Percentiles rank a stretch among this genome's conserved stretches.
These are phyloP conservation scores for Pyrenopolyporus hunteri DNA, from an alignment of 495 filamentous ascomycete species.

Conservation along the genomic window DNA sequence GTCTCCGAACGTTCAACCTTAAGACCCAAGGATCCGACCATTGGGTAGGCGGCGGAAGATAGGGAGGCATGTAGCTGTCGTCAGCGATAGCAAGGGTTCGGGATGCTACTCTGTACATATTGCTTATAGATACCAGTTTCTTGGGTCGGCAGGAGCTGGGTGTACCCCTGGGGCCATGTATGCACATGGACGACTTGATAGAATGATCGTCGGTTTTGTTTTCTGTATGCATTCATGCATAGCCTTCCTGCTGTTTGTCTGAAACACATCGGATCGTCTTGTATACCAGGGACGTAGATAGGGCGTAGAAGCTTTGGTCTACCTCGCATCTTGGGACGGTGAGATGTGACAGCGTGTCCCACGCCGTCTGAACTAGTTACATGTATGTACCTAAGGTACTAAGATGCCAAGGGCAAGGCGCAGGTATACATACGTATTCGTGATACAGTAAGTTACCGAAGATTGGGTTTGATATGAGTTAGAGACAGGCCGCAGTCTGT, in stretches of 20 bases:
- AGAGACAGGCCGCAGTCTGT: background rate
- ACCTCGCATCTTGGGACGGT: background rate
- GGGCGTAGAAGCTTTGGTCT: conserved; percentile 10
- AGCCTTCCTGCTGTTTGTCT: conserved; percentile 6
- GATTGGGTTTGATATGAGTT: conserved; percentile 2
- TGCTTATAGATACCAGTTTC: too few relatives aligned
- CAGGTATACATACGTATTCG: background rate
- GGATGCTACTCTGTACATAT: too few relatives aligned
- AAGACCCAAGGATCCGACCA: too few relatives aligned
- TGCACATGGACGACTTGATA: conserved; percentile 1
- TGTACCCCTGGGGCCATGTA: too few relatives aligned
- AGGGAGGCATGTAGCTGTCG: too few relatives aligned
- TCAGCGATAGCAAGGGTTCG: conserved; percentile 3
- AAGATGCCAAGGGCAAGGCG: conserved; percentile 3
- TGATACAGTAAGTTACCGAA: conserved; percentile 25
- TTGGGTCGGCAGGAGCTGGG: too few relatives aligned
- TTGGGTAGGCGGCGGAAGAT: too few relatives aligned
- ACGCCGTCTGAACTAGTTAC: background rate
- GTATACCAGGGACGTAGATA: too few relatives aligned
- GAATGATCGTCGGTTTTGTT: background rate
- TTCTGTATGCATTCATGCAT: background rate
- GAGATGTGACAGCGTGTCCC: background rate
- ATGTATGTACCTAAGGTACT: background rate
- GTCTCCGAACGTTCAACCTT: conserved; percentile 2
- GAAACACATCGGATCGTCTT: too few relatives aligned